phyloP scores from a whole-genome alignment of 495 filamentous ascomycete genomes.

The Aspergillus taichungensis region DNA sequence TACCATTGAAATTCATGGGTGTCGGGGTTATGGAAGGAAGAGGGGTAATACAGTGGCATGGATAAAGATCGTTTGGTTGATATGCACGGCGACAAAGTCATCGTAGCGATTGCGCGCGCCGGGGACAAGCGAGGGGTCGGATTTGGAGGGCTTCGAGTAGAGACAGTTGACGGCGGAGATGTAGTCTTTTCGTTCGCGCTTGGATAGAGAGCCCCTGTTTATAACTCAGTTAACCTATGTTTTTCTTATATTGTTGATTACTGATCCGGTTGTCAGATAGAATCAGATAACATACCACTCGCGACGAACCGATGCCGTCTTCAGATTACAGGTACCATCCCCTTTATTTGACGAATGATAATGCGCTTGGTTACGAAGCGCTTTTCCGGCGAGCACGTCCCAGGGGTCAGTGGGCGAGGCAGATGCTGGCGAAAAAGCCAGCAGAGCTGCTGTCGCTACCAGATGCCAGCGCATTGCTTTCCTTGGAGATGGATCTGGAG shows the following conservation, averaged over 20 bases:
- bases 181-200: conserved; percentile 42
- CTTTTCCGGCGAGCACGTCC: conserved; percentile 8
- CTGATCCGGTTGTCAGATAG: not conserved
- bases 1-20: not conserved
- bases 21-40: not conserved
- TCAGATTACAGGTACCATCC: conserved; percentile 12
- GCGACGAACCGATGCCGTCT: conserved; percentile 20
- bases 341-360: conserved; percentile 3
- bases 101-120: conserved; percentile 50
- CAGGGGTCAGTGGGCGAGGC: conserved; percentile 3
- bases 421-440: conserved; percentile 1
- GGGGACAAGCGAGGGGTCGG: conserved; percentile 24
- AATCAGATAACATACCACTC: conserved; percentile 23
- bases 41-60: conserved; percentile 42
- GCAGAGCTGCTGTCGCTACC: too few species aligned
- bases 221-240: not conserved
- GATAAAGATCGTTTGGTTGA: conserved; percentile 47
- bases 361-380: conserved; percentile 5
- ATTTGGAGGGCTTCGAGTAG: conserved; percentile 34
- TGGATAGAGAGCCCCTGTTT: conserved; percentile 40
- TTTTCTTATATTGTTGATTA: too few species aligned
- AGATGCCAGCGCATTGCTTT: too few species aligned
- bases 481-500: too few species aligned
- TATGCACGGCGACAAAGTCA: conserved; percentile 57
- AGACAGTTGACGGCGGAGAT: conserved; percentile 55